Base-by-base conservation (phyloP, 1,284 basidiomycete genomes). In the Ustilago lituana region DNA sequence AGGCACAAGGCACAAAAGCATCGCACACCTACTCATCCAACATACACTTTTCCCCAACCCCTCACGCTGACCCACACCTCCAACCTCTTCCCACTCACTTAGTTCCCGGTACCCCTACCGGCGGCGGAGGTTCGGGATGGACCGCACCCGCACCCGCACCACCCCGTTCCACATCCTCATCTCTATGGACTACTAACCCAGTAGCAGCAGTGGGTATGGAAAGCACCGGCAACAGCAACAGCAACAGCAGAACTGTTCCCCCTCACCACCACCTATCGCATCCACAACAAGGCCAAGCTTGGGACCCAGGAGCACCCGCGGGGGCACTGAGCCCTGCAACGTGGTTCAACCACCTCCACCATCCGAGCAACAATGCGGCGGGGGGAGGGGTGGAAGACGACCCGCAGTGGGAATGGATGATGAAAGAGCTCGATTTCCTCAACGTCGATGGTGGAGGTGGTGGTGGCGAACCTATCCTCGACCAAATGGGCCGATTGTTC, bases 321-420 rank as follows among this genome's bases (percentile, higher is more conserved):
- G 27, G 7, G 17, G 57, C 23, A 6, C 2, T 49, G 8, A 53
- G 50, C 8, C 58, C 58, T 0, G 51, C 58, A 6, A 44, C 39
- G 15, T 60, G 50, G 50, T 60, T 60, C 40, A 36, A 23, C 14
- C 22, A 45, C 32, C 31, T 15, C 37, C 5, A 29, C 33, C n/a
- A n/a, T 4, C 0, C 12, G 32, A 11, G 24, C 8, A 1, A 26
- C 22, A 19, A 10, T 3, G 20, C 20, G 7, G 23, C 19, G 11
- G 27, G 47, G 10, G 27, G 12, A 12, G 52, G n/a, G 20, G 4
- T 52, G 20, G 38, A 60, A 35, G 15, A 48, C 19, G 63, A 67
- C 27, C 54, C 45, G 14, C 36, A 36, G 15, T 65, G 67, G 67
- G 54, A 65, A 23, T 70, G 67, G 62, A 66, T 70, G 67, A 67